Evolutionary conservation across 2,329 filamentous ascomycete genomes (phyloP).

Genomic region (Sporothrix pseudoabietina): DNA sequence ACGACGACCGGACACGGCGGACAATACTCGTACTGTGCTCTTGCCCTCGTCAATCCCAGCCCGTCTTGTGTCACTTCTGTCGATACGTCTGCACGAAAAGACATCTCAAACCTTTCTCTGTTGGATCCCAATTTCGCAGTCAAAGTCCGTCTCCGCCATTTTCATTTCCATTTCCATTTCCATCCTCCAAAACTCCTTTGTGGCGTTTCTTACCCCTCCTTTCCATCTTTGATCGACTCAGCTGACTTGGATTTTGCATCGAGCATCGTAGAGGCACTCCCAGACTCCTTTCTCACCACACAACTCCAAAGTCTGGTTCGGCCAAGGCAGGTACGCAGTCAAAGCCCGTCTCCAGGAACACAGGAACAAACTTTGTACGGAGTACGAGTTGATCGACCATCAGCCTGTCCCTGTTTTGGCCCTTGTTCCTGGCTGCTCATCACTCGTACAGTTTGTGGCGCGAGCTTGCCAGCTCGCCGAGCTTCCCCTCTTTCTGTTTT

Average conservation of each 20-base stretch:
- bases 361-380: too few species aligned
- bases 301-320: conserved; percentile 6
- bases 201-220: background rate
- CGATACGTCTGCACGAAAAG: too few species aligned
- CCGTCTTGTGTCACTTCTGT: background rate
- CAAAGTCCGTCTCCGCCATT: background rate
- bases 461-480: background rate
- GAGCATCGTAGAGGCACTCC: background rate
- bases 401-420: background rate
- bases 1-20: background rate
- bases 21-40: background rate
- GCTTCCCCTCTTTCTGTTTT: conserved; percentile 7
- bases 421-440: conserved; percentile 1
- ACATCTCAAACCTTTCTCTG: background rate
- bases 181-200: background rate
- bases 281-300: background rate
- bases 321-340: conserved; percentile 6
- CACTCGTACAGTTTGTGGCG: background rate
- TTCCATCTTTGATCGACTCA: background rate
- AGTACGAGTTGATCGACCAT: background rate
- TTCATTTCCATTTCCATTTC: background rate
- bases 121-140: background rate
- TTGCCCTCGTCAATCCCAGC: too few species aligned
- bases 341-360: too few species aligned
- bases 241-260: background rate